Base-by-base conservation (phyloP, 2,329 filamentous ascomycete genomes). In the Zymoseptoria pseudotritici region DNA sequence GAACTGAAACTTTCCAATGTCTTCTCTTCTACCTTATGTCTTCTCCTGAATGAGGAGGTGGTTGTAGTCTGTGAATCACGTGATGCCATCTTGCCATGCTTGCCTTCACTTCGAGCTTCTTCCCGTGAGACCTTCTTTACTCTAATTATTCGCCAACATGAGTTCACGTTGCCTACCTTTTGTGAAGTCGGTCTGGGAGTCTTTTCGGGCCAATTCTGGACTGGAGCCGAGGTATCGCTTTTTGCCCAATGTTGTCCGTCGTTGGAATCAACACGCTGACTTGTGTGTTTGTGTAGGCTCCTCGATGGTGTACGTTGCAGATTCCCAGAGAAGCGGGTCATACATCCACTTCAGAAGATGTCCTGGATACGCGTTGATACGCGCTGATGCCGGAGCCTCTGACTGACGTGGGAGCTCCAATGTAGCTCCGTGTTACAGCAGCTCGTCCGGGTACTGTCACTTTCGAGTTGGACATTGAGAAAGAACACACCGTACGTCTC, bases 131-230 rank as follows among this genome's bases (percentile, higher is more conserved):
- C 21, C 21, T 24, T 19, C 31, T n/a, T 50, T 19, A 21, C 13
- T 31, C n/a, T 21, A 17, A 5, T 51, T 29, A 42, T 31, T 24
- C 53, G 26, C 31, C 54, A 63, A 49, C 3, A 68, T 68, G 67
- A 66, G 59, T 51, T 58, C 60, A 21, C 65, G 65, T 17, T 63
- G 67, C 22, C 53, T 71, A 10, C 67, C 68, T 3, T 72, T 72
- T 54, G 70, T 72, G 10, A 55, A 67, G 55, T 72, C 70, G 3
- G 70, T 72, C 19, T 69, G 70, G 65, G 65, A 70, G 57, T 92
- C 90, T 1, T 97, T 97, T 75, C 85, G 89, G 78, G 83, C 84
- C 66, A 89, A 90, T 65, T 96, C 91, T 4, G 92, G 92, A 6
- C 78, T 97, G 20, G 93, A 97, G 74, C 91, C 91, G 73, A 89